Evolutionary conservation across 225 moss, liverwort and hornwort genomes (phyloP).

Genomic region (Bryoerythrophyllum caledonicum): DNA sequence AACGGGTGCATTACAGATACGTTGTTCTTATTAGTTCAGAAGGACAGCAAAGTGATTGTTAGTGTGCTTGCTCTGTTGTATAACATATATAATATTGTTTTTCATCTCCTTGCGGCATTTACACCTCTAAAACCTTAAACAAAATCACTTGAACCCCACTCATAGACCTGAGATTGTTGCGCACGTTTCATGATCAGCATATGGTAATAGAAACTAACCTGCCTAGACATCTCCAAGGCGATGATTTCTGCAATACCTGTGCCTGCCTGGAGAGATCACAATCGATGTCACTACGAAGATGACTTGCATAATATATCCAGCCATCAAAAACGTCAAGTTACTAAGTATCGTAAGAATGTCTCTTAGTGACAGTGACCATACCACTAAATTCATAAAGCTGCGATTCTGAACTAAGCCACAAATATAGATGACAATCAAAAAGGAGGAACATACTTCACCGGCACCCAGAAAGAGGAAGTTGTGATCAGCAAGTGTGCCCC

Average conservation of each 20-base stretch:
- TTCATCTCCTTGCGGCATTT: neutral
- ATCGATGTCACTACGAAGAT: neutral
- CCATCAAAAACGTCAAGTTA: neutral
- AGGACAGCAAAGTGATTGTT: neutral
- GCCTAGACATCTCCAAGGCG: slow-evolving; percentile 60
- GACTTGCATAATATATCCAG: neutral
- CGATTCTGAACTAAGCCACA: slow-evolving; percentile 7
- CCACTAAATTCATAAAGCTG: neutral
- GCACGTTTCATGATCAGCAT: neutral
- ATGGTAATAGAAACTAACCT: slow-evolving; percentile 41
- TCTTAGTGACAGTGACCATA: neutral
- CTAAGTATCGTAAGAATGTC: neutral
- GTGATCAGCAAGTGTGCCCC: slow-evolving; percentile 66
- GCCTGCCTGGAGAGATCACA: slow-evolving; percentile 49
- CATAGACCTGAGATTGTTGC: neutral
- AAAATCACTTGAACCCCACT: neutral
- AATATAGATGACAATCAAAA: slow-evolving; percentile 1
- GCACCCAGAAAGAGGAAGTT: slow-evolving; percentile 69
- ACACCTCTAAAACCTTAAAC: neutral
- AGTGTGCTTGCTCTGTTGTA: neutral
- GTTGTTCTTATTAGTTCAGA: neutral
- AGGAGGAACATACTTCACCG: slow-evolving; percentile 55
- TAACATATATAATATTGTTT: neutral
- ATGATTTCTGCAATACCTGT: slow-evolving; percentile 74
- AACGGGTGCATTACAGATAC: neutral